Evolutionary conservation across 805 yeast genomes (phyloP), one percentile per base, ranked within the genome.

Genomic region (Myxozyma neotropica): DNA sequence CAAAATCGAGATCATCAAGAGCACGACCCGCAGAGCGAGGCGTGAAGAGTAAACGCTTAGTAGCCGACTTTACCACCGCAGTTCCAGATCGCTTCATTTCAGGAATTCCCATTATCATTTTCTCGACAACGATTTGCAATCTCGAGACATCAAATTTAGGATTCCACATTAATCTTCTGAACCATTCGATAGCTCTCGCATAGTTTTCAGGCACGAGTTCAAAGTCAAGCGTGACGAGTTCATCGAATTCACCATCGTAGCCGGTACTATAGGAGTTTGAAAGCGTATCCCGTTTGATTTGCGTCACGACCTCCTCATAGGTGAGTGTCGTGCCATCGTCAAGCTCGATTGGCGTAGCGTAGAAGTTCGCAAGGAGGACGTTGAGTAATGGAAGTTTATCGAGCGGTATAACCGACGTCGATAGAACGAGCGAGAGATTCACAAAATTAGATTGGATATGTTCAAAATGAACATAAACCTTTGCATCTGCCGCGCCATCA

Each of bases 371-470:
- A 58, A 85, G 77, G 8, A 92, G 70, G 8, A 81, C 71, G 21
- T 85, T 83, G 63, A 89, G 77, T 59, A 87, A 85, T 1, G 88
- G 87, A 54, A 91, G 75, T 15, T 86, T 74, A 1, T 74, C 69
- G 26, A 79, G 75, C 52, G 81, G 86, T 23, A 83, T 77, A 47
- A 68, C 78, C 45, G 75, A 79, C 0, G 89, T 82, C 8, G 86
- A 81, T 69, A 88, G 71, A 38, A 86, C 72, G 39, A 89, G 70
- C 58, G 84, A 82, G 21, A 91, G 78, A 13, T 87, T 83, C 36
- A 89, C 82, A 70, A 93, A 94, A 68, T 88, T 85, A 1, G 97
- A 88, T 55, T 85, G 81, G 69, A 83, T 86, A 64, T 86, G 83
- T 72, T 94, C 97, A 67, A 88, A 80, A 70, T 90, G 94, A 53